Conservation (phyloP, 306 rosid species). For the Quercus engelmannii region DNA sequence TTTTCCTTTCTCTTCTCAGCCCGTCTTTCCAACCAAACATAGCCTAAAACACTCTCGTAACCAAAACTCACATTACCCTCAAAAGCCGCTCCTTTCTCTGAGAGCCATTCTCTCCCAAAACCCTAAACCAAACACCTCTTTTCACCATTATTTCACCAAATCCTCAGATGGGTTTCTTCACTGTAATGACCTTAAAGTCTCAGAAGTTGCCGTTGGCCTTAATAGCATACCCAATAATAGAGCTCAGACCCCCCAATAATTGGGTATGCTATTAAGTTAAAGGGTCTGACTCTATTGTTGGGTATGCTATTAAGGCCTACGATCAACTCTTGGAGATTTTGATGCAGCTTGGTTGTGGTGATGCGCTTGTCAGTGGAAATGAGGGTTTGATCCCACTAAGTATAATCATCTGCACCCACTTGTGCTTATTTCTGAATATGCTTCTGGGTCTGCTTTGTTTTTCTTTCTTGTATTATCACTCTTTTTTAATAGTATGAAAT, state of each 20-base stretch:
- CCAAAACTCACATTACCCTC: conserved; percentile 37
- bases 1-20: too few relatives aligned
- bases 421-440: not conserved
- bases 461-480: not conserved
- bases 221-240: conserved; percentile 81
- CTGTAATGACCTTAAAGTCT: conserved; percentile 65
- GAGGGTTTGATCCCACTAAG: conserved; percentile 94
- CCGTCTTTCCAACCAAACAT: conserved; percentile 38
- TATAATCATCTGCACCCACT: conserved; percentile 13
- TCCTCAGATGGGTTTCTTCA: conserved; percentile 74
- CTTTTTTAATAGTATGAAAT: not conserved
- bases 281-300: conserved; percentile 70
- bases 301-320: conserved; percentile 91
- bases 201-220: conserved; percentile 80
- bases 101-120: conserved; percentile 61
- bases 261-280: conserved; percentile 16
- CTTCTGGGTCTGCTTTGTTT: not conserved
- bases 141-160: conserved; percentile 73
- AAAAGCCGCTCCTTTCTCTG: conserved; percentile 36
- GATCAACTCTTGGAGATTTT: conserved; percentile 73
- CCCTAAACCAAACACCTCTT: conserved; percentile 31
- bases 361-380: conserved; percentile 94
- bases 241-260: conserved; percentile 59
- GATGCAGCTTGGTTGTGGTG: conserved; percentile 81
- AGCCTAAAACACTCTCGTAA: conserved; percentile 25